Base-by-base conservation (phyloP, 1,284 basidiomycete genomes). In the Cutaneotrichosporon sp. region DNA sequence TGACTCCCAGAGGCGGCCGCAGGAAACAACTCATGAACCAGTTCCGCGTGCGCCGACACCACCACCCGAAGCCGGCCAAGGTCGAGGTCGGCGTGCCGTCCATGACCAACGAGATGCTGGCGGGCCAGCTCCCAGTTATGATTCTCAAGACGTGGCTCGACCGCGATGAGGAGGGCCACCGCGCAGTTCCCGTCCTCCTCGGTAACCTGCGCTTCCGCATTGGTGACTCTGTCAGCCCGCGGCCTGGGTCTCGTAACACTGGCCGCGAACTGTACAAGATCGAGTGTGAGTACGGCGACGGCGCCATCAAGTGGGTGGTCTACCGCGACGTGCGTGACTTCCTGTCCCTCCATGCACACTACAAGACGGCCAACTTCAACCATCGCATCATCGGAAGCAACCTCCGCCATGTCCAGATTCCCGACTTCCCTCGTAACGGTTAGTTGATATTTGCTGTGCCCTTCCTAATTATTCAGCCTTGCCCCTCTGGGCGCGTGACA, bases 321-420 rank as follows among this genome's bases (percentile, higher is more conserved):
- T 97, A 98, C 75, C 85, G 94, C 49, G 88, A 94, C 73, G 79
- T 97, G 47, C 84, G 90, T 56, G 94, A 98, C 72, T 97, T 99
- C 68, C 63, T 97, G 49, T 87, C 86, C 27, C 75, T 98, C 17
- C 94, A 98, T 68, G 82, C 87, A 0, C 92, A 97, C 70, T 97
- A 97, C 70, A 80, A 87, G 8, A 79, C 96, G 31, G 87, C 91
- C 4, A 92, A 91, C 63, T 81, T 87, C 17, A 71, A 70, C 17
- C 67, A 71, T 16, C 63, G 68, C 14, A 64, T 76, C 39, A 65
- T 63, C 1, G 49, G 70, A 5, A 63, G 83, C 80, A 61, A 83
- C 76, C 33, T 83, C 26, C 54, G 67, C 81, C 79, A 83, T 34
- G 85, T 90, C 38, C 83, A 85, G 22, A 79, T 97, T 52, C 94